Evolutionary conservation across 2,329 filamentous ascomycete genomes (phyloP).

Genomic region (Hymenoscyphus scutula): DNA sequence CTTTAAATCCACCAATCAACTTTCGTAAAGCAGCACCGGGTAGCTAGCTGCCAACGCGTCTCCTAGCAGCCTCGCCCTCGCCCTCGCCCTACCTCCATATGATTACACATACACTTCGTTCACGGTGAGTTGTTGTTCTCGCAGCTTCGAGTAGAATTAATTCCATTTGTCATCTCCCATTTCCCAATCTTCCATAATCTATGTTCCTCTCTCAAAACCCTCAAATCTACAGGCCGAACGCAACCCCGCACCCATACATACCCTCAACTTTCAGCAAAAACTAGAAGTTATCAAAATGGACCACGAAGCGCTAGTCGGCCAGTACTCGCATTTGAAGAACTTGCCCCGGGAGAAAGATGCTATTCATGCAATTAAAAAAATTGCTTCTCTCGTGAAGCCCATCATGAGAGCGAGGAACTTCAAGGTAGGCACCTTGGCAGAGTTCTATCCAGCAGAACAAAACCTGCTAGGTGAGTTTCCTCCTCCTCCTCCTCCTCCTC

Average conservation of each 20-base stretch:
- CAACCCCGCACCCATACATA: neutral
- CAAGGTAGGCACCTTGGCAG: constrained; percentile 74
- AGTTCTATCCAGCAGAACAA: constrained; percentile 76
- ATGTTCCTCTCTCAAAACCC: neutral
- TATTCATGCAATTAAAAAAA: constrained; percentile 65
- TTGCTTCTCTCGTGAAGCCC: constrained; percentile 87
- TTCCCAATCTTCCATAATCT: neutral
- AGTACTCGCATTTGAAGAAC: constrained; percentile 52
- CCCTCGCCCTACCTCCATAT: neutral
- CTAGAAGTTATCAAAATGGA: constrained; percentile 18
- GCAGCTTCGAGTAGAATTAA: neutral
- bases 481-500: too few relatives aligned
- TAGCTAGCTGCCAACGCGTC: constrained; percentile 1
- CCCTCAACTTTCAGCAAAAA: neutral
- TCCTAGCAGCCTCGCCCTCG: neutral
- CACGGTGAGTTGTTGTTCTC: neutral
- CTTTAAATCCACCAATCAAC: neutral
- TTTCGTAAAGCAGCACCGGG: neutral
- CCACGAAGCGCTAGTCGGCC: constrained; percentile 46
- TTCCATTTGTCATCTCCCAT: neutral
- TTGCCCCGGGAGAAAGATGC: constrained; percentile 50
- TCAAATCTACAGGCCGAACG: neutral
- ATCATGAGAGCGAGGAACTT: constrained; percentile 87
- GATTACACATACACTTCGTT: neutral
- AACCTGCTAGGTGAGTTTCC: constrained; percentile 66